These are phyloP conservation scores for Saccharomyces paradoxus DNA, from an alignment of 805 yeast genomes.

Conservation along the genomic window DNA sequence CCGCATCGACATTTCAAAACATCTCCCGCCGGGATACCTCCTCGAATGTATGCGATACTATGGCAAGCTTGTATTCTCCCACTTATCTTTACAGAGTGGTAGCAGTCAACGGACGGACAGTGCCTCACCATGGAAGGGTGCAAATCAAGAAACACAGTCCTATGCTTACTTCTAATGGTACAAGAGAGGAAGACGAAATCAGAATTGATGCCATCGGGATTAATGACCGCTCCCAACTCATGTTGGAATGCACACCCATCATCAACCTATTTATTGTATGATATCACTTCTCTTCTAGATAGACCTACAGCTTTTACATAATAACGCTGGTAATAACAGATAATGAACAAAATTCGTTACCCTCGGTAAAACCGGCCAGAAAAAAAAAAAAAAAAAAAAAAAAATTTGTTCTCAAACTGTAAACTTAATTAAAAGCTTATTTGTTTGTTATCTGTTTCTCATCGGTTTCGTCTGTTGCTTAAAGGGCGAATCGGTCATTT, in stretches of 20 bases:
- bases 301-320: not conserved
- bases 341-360: not conserved
- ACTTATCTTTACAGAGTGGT: not conserved
- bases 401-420: not conserved
- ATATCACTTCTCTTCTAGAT: not conserved
- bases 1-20: not conserved
- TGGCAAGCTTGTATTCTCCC: not conserved
- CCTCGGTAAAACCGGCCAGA: not conserved
- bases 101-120: not conserved
- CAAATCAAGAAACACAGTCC: not conserved
- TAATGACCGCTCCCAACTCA: slow-evolving; percentile 17
- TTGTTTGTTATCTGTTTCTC: not conserved
- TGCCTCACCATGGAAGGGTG: not conserved
- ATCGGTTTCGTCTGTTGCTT: not conserved
- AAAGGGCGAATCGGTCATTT: not conserved
- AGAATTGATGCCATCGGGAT: not conserved
- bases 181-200: not conserved
- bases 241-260: slow-evolving; percentile 24
- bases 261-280: slow-evolving; percentile 13
- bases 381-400: not conserved
- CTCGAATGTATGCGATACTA: not conserved
- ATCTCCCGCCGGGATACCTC: not conserved
- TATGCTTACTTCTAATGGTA: not conserved
- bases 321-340: not conserved
- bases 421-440: not conserved